Conservation (phyloP, 306 rosid genomes). For the Quercus robur region DNA sequence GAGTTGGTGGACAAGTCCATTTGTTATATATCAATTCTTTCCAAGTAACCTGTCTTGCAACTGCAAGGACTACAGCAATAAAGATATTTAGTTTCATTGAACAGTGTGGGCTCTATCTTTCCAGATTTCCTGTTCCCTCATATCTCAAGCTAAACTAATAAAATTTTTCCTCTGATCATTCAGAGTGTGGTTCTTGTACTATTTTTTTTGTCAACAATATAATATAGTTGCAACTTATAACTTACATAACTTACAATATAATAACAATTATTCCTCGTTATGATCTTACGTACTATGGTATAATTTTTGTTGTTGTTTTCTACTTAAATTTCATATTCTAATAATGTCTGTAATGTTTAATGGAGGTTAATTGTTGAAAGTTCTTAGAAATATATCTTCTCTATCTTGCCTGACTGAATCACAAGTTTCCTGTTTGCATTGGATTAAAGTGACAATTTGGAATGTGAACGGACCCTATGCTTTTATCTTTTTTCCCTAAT, state of each 20-base stretch:
- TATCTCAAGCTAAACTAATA: not conserved
- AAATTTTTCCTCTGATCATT: not conserved
- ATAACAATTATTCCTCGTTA: not conserved
- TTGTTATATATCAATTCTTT: not conserved
- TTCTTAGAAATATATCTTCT: not conserved
- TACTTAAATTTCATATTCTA: no score
- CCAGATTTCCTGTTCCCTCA: not conserved
- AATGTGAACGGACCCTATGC: not conserved
- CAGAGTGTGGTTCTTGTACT: not conserved
- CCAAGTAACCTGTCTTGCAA: not conserved
- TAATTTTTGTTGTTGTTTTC: not conserved
- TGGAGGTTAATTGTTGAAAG: not conserved
- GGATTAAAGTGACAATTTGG: not conserved
- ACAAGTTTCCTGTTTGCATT: not conserved
- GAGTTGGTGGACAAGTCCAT: not conserved
- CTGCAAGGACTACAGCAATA: not conserved
- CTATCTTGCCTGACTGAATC: not conserved
- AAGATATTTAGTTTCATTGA: not conserved
- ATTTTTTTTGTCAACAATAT: not conserved
- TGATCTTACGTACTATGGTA: not conserved
- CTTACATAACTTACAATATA: not conserved
- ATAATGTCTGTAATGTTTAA: not conserved
- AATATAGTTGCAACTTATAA: not conserved
- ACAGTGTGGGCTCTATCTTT: not conserved
- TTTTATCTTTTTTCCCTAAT: not conserved